Conservation (phyloP, 2,329 filamentous ascomycete species). For the Grosmannia serpens region DNA sequence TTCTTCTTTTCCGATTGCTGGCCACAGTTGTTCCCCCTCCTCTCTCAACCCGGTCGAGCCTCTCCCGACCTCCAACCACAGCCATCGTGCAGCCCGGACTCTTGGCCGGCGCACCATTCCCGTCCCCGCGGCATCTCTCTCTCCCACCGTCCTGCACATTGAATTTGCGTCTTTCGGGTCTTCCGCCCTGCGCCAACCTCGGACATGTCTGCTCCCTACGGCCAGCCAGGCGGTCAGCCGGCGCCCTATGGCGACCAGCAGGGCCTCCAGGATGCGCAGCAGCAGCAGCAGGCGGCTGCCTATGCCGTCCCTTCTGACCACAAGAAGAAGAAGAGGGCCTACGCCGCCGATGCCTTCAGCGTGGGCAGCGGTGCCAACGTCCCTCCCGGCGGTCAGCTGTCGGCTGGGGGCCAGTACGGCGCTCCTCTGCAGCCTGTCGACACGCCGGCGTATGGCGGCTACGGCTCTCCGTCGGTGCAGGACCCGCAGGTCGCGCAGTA, state of each 20-base stretch:
- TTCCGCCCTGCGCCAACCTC: neutral
- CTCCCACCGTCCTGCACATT: neutral
- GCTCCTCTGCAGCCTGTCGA: conserved; percentile 26
- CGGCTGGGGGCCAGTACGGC: conserved; percentile 33
- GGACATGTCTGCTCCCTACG: conserved; percentile 46
- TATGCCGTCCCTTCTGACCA: conserved; percentile 25
- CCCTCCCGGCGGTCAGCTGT: conserved; percentile 34
- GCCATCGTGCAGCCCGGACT: neutral
- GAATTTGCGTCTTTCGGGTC: conserved; percentile 6
- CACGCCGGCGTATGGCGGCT: conserved; percentile 45
- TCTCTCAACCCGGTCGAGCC: neutral
- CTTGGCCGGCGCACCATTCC: neutral
- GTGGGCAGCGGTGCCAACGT: conserved; percentile 83
- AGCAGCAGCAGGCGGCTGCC: conserved; percentile 21
- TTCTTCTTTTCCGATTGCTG: neutral
- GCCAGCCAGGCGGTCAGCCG: conserved; percentile 22
- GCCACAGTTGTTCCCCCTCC: neutral
- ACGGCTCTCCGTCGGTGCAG: conserved; percentile 38
- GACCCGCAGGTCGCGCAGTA: conserved; percentile 29
- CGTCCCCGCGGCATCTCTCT: neutral
- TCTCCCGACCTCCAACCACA: neutral
- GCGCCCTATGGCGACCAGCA: conserved; percentile 28
- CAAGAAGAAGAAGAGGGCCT: conserved; percentile 86
- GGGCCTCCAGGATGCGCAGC: conserved; percentile 24
- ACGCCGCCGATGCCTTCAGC: conserved; percentile 90